These are phyloP conservation scores for Penicillium sp. DNA, from an alignment of 2,329 filamentous ascomycete genomes.

Conservation along the genomic window DNA sequence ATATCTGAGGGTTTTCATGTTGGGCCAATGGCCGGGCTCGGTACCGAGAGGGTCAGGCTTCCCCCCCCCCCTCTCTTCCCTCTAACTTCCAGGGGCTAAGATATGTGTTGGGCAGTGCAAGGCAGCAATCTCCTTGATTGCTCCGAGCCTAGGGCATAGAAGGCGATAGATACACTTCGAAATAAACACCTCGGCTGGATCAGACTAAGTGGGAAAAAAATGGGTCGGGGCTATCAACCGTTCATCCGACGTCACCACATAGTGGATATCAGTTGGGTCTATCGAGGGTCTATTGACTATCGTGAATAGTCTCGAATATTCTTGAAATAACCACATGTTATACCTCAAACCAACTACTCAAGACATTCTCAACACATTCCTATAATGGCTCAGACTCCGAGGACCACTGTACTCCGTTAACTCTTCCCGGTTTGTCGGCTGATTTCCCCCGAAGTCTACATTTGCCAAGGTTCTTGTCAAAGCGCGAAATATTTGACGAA, in stretches of 20 bases:
- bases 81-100: background rate
- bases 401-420: conserved; percentile 21
- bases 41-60: background rate
- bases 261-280: conserved; percentile 11
- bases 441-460: background rate
- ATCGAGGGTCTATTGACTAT: conserved; percentile 7
- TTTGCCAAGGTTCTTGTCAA: conserved; percentile 7
- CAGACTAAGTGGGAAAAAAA: conserved; percentile 15
- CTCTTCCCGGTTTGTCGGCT: conserved; percentile 6
- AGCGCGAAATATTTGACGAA: conserved; percentile 4
- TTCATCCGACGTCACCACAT: conserved; percentile 19
- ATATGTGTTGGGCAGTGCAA: background rate
- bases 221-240: conserved; percentile 18
- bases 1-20: background rate
- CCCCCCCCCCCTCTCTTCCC: background rate
- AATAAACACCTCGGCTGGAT: conserved; percentile 15
- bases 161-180: conserved; percentile 6
- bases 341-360: background rate
- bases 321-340: background rate
- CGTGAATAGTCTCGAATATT: conserved; percentile 2
- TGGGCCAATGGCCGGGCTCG: background rate
- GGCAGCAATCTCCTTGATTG: background rate
- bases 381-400: background rate
- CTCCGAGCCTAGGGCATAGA: background rate
- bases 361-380: background rate